Base-by-base conservation (phyloP, 78 protist species). In the Paulinella micropora region DNA sequence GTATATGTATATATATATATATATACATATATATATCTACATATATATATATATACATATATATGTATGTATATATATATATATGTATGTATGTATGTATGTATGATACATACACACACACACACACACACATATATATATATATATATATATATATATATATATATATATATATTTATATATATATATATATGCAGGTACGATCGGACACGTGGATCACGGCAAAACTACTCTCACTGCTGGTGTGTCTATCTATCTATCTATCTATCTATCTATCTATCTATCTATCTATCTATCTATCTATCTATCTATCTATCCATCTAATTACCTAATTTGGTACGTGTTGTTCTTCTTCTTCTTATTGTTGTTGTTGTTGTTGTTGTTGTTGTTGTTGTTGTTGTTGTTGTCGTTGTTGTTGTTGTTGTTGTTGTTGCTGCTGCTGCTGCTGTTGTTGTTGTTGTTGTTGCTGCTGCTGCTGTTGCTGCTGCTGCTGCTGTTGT, bases 171-270 rank as follows among this genome's bases (percentile, higher is more conserved):
- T 51, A 51, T 51, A 51, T 51, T 6, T 15, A 51, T 51, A 51
- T 15, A 51, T 51, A 51, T 51, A 51, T 51, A 51, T 51, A 51
- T 51, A 51, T 51, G 15, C 15, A 51, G 73, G 88, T 39, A 97
- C 99, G 39, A 97, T 97, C 84, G 99, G 99, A 9, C 99, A 97
- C 93, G 99, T 97, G 88, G 99, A 97, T 82, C 99, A 97, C 95
- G 97, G 99, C 41, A 95, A 95, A 95, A 95, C 97, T 6, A 92
- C 97, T 0, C 93, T 96, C 32, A 94, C 98, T 0, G 97, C 98
- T 0, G 98, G n/a, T n/a, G n/a, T n/a, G n/a, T n/a, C n/a, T n/a
- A n/a, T n/a, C n/a, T n/a, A n/a, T n/a, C n/a, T n/a, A n/a, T n/a
- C n/a, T n/a, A n/a, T n/a, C n/a, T n/a, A n/a, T n/a, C n/a, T n/a